Conservation (phyloP, 208 protist genomes). For the Trypanosoma avium region DNA sequence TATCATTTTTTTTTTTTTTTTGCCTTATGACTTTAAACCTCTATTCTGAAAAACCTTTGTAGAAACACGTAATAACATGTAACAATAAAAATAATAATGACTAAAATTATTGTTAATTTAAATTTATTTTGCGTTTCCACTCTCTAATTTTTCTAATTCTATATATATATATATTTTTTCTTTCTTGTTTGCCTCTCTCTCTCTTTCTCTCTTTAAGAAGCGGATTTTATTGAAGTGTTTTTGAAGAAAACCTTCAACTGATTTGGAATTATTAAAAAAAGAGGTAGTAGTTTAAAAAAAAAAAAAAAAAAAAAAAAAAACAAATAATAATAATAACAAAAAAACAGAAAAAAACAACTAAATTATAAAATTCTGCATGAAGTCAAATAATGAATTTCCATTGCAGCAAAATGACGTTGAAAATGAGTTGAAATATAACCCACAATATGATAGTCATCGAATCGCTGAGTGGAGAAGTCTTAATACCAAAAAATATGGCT, state of each 20-base stretch:
- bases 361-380: background rate
- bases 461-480: constrained; percentile 66
- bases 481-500: constrained; percentile 75
- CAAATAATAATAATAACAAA: background rate
- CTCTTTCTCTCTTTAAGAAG: constrained; percentile 10
- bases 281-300: no score
- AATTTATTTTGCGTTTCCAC: background rate
- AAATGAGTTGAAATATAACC: constrained; percentile 26
- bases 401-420: background rate
- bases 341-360: background rate
- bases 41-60: no score
- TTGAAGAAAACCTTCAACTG: background rate
- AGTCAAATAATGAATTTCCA: background rate
- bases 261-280: no score
- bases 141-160: constrained; percentile 7
- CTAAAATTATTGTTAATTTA: background rate
- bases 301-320: constrained; percentile 4
- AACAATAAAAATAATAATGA: constrained; percentile 2
- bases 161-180: constrained; percentile 5
- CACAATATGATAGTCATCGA: constrained; percentile 35
- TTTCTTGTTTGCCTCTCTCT: constrained; percentile 10
- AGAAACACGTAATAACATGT: no score
- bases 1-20: no score
- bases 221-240: constrained; percentile 9
- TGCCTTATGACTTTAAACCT: no score